Conservation (phyloP, 129 eudicot species). For the Deinandra increscens region DNA sequence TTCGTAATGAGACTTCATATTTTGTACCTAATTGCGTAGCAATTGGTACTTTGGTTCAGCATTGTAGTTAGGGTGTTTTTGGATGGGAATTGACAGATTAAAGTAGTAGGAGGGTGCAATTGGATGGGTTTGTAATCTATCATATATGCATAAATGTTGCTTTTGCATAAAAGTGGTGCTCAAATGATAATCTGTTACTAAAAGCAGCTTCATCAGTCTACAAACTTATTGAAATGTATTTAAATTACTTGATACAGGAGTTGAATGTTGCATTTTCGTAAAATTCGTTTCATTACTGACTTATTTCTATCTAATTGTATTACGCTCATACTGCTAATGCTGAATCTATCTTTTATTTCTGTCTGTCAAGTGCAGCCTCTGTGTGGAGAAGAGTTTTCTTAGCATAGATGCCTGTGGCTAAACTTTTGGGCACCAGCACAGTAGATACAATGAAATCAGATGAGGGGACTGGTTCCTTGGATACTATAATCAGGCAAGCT, state of each 20-base stretch:
- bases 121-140: too few relatives aligned
- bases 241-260: neutral
- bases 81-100: too few relatives aligned
- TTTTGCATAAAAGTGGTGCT: too few relatives aligned
- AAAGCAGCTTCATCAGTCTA: neutral
- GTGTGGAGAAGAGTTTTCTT: slow-evolving; percentile 30
- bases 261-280: neutral
- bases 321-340: neutral
- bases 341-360: neutral
- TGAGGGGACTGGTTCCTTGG: slow-evolving; percentile 60
- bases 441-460: slow-evolving; percentile 65
- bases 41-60: too few relatives aligned
- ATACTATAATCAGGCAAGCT: slow-evolving; percentile 64
- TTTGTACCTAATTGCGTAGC: neutral
- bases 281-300: neutral
- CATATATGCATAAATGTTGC: too few relatives aligned
- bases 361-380: slow-evolving; percentile 9
- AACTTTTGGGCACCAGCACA: slow-evolving; percentile 40
- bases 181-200: neutral
- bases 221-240: slow-evolving; percentile 6
- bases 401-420: slow-evolving; percentile 63
- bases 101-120: too few relatives aligned
- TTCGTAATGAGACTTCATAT: neutral
- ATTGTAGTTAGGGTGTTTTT: too few relatives aligned
- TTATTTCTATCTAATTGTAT: neutral